These are phyloP conservation scores for Alternaria infectoria DNA, from an alignment of 2,329 filamentous ascomycete genomes.

Conservation along the genomic window DNA sequence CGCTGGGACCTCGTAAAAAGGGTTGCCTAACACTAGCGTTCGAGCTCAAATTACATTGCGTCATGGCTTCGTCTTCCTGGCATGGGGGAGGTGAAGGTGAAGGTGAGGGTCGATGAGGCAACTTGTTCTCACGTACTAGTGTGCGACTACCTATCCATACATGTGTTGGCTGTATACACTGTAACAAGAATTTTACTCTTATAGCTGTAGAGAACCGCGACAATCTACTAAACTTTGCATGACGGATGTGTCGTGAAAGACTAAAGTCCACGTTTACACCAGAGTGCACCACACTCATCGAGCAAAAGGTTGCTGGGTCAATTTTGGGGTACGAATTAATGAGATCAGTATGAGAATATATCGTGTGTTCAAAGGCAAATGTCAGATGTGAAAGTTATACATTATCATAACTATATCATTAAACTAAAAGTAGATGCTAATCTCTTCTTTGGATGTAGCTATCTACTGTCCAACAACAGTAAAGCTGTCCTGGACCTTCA, in stretches of 20 bases:
- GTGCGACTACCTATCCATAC: too few relatives aligned
- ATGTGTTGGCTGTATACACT: too few relatives aligned
- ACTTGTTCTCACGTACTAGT: too few relatives aligned
- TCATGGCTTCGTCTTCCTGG: not conserved
- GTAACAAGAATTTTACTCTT: too few relatives aligned
- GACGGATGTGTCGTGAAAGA: not conserved
- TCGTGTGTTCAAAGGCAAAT: not conserved
- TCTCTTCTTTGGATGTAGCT: not conserved
- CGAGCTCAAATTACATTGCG: not conserved
- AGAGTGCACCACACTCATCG: too few relatives aligned
- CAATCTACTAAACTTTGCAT: too few relatives aligned
- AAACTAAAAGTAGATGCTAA: not conserved
- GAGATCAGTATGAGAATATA: not conserved
- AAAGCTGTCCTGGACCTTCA: constrained; percentile 26
- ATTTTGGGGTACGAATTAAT: too few relatives aligned
- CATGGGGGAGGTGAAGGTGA: not conserved
- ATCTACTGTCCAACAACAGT: constrained; percentile 21
- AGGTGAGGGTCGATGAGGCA: too few relatives aligned
- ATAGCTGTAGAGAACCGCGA: too few relatives aligned
- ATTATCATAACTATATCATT: not conserved
- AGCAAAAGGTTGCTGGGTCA: too few relatives aligned
- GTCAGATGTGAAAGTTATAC: not conserved
- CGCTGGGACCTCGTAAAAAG: constrained; percentile 1
- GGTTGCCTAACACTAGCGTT: constrained; percentile 7
- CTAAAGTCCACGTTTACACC: not conserved